phyloP scores from a whole-genome alignment of 2,329 filamentous ascomycete species.

The Lojkania enalia region DNA sequence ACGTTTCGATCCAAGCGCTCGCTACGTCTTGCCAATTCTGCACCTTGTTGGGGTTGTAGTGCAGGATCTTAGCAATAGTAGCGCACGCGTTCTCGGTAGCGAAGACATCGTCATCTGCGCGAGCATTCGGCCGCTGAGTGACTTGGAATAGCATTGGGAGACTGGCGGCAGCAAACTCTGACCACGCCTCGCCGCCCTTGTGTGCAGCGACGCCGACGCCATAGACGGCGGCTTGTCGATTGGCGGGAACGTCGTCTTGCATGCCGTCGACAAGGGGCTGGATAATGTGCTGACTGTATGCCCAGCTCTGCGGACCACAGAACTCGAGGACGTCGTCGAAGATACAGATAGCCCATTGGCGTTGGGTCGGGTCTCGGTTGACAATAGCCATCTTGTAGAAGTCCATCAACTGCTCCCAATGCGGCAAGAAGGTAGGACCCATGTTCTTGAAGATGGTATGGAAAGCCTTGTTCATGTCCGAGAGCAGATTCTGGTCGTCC shows the following conservation, averaged over 20 bases:
- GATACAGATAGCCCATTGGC: constrained; percentile 98
- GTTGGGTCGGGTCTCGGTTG: constrained; percentile 82
- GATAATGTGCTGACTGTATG: constrained; percentile 83
- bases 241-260: constrained; percentile 82
- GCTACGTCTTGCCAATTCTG: constrained; percentile 75
- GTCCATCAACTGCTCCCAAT: constrained; percentile 82
- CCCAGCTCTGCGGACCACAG: constrained; percentile 84
- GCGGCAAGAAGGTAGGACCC: constrained; percentile 76
- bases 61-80: constrained; percentile 93
- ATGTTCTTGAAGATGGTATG: constrained; percentile 99
- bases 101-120: constrained; percentile 91
- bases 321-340: constrained; percentile 98
- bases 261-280: constrained; percentile 86
- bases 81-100: constrained; percentile 97
- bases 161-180: constrained; percentile 79
- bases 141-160: constrained; percentile 84
- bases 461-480: constrained; percentile 99
- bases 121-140: constrained; percentile 76
- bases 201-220: constrained; percentile 95
- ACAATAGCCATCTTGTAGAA: constrained; percentile 86
- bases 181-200: constrained; percentile 84
- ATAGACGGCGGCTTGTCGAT: constrained; percentile 93
- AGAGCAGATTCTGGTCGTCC: constrained; percentile 93
- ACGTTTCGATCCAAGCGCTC: constrained; percentile 83
- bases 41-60: constrained; percentile 81